Evolutionary conservation across 2,329 filamentous ascomycete species (phyloP).

Genomic region (Alternaria gansuensis): DNA sequence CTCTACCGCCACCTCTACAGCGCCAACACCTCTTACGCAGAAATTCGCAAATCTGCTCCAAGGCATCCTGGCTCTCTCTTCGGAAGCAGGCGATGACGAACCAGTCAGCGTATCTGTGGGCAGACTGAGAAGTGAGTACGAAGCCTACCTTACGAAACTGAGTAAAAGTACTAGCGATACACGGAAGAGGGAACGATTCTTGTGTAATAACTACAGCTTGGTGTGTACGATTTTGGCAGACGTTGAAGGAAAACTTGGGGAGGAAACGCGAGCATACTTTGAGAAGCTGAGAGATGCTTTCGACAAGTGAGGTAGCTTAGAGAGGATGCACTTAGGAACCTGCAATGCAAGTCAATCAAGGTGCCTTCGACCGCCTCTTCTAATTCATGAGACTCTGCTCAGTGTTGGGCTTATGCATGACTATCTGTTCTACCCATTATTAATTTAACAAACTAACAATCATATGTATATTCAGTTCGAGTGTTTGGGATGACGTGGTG

Average conservation of each 20-base stretch:
- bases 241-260: constrained; percentile 73
- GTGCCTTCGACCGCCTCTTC: neutral
- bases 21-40: constrained; percentile 91
- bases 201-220: constrained; percentile 96
- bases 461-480: neutral
- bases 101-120: constrained; percentile 83
- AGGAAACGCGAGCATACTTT: constrained; percentile 79
- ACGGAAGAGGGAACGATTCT: constrained; percentile 83
- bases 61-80: constrained; percentile 81
- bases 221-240: constrained; percentile 88
- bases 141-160: constrained; percentile 80
- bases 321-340: neutral
- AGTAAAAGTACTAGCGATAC: constrained; percentile 78
- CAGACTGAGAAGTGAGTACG: constrained; percentile 80
- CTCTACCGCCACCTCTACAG: constrained; percentile 69
- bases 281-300: constrained; percentile 64
- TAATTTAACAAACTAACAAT: neutral
- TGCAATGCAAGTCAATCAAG: neutral
- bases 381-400: neutral
- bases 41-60: constrained; percentile 94
- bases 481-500: neutral
- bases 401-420: neutral
- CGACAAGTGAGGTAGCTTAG: constrained; percentile 34
- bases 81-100: constrained; percentile 93
- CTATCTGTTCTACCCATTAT: neutral